phyloP scores from a whole-genome alignment of 805 yeast species.

The Kuraishia ogatae region DNA sequence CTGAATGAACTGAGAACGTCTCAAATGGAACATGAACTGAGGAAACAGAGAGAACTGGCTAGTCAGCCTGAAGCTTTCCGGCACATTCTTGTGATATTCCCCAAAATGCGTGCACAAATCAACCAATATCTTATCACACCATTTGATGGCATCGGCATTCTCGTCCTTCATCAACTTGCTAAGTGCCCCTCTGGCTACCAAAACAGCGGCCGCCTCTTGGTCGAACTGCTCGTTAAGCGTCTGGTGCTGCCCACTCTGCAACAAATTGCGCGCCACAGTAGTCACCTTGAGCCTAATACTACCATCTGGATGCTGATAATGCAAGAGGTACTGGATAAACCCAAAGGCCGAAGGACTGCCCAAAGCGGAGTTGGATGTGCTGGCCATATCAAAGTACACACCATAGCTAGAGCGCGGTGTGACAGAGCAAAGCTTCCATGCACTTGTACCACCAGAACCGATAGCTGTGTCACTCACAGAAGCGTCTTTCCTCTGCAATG shows the following conservation, averaged over 20 bases:
- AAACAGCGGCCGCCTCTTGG: conserved; percentile 61
- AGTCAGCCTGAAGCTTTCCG: conserved; percentile 41
- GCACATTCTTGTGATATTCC: conserved; percentile 36
- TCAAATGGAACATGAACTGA: conserved; percentile 57
- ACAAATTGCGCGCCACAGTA: conserved; percentile 38
- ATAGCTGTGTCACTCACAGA: conserved; percentile 25
- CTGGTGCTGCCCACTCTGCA: conserved; percentile 29
- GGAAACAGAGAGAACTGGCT: conserved; percentile 47
- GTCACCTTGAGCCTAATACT: conserved; percentile 52
- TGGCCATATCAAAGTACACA: conserved; percentile 42
- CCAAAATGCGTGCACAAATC: conserved; percentile 39
- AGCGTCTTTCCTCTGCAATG: conserved; percentile 26
- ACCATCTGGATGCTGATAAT: conserved; percentile 56
- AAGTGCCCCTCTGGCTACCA: conserved; percentile 48
- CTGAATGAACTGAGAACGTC: conserved; percentile 58
- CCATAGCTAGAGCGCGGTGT: conserved; percentile 53
- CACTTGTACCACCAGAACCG: conserved; percentile 45
- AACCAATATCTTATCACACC: conserved; percentile 38
- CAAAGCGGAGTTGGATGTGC: conserved; percentile 17
- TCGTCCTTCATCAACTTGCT: conserved; percentile 29
- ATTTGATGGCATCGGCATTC: conserved; percentile 33
- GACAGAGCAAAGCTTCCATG: conserved; percentile 52
- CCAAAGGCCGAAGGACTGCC: conserved; percentile 20
- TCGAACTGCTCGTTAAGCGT: conserved; percentile 44
- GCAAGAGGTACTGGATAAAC: conserved; percentile 45